Conservation (phyloP, 2,329 filamentous ascomycete genomes). For the Colletotrichum brevisporum region DNA sequence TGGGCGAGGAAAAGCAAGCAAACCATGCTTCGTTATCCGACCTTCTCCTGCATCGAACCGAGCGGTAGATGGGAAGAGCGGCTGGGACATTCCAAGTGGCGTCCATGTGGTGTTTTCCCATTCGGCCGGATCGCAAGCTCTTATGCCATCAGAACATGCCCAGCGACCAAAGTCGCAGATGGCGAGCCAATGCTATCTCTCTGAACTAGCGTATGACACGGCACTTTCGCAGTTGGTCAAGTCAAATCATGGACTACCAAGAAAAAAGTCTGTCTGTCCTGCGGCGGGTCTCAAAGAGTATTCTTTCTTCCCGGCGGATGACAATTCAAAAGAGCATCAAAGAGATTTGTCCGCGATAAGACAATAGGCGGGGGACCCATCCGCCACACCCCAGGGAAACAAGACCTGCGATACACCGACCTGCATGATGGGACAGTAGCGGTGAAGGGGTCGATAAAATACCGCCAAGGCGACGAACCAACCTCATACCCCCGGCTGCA, state of each 20-base stretch:
- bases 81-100: slow-evolving; percentile 15
- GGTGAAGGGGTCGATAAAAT: slow-evolving; percentile 19
- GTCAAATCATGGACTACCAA: slow-evolving; percentile 3
- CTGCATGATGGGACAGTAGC: neutral
- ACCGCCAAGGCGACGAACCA: slow-evolving; percentile 17
- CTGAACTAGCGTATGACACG: neutral
- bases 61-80: slow-evolving; percentile 1
- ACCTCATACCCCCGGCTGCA: slow-evolving; percentile 25
- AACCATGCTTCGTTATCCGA: slow-evolving; percentile 7
- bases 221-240: no score
- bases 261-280: no score
- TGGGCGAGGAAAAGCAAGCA: slow-evolving; percentile 23
- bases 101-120: slow-evolving; percentile 39
- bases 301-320: no score
- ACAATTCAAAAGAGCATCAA: no score
- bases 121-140: slow-evolving; percentile 37
- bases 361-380: slow-evolving; percentile 25
- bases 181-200: slow-evolving; percentile 20
- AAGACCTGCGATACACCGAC: slow-evolving; percentile 35
- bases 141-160: slow-evolving; percentile 20
- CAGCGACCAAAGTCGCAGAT: slow-evolving; percentile 21
- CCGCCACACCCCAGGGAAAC: neutral
- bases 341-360: slow-evolving; percentile 18
- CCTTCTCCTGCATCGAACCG: slow-evolving; percentile 14
- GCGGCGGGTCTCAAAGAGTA: no score